Conservation (phyloP, 371 early-diverging fungal genomes). For the Rhizopus arrhizus region DNA sequence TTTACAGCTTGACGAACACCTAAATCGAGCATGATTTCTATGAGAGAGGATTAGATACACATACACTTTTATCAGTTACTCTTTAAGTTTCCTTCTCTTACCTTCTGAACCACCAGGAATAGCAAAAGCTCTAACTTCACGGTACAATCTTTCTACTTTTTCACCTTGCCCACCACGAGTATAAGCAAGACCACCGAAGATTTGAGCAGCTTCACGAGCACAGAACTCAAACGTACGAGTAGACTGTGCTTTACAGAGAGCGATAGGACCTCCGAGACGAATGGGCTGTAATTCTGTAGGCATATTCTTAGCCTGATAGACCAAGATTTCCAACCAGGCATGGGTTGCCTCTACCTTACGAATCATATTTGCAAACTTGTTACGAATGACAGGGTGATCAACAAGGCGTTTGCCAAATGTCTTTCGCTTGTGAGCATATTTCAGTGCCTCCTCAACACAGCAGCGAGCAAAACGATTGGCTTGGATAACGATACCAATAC, state of each 20-base stretch:
- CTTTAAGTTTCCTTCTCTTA: neutral
- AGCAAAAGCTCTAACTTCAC: constrained; percentile 68
- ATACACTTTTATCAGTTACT: neutral
- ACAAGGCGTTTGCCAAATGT: constrained; percentile 82
- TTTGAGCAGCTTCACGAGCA: constrained; percentile 73
- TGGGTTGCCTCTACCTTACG: constrained; percentile 72
- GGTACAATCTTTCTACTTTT: constrained; percentile 67
- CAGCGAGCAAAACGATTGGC: constrained; percentile 82
- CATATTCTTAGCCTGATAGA: constrained; percentile 57
- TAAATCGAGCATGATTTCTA: constrained; percentile 72
- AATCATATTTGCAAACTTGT: constrained; percentile 74
- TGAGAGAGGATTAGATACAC: no score
- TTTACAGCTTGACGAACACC: constrained; percentile 70
- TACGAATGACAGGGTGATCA: constrained; percentile 69
- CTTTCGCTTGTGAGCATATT: constrained; percentile 82
- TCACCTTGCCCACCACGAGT: constrained; percentile 72
- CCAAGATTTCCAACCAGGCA: constrained; percentile 65
- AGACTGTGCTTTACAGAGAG: constrained; percentile 68
- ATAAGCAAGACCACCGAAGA: constrained; percentile 72
- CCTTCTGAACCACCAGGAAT: constrained; percentile 73
- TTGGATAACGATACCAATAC: constrained; percentile 79
- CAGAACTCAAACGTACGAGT: constrained; percentile 73
- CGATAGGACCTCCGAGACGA: constrained; percentile 71
- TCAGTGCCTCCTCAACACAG: constrained; percentile 80
- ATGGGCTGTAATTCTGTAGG: constrained; percentile 57